A percentile compares a stretch with the other conserved stretches of the same genome.
Evolutionary conservation across 495 filamentous ascomycete genomes (phyloP).

Genomic region (Schizothecium vesticola): DNA sequence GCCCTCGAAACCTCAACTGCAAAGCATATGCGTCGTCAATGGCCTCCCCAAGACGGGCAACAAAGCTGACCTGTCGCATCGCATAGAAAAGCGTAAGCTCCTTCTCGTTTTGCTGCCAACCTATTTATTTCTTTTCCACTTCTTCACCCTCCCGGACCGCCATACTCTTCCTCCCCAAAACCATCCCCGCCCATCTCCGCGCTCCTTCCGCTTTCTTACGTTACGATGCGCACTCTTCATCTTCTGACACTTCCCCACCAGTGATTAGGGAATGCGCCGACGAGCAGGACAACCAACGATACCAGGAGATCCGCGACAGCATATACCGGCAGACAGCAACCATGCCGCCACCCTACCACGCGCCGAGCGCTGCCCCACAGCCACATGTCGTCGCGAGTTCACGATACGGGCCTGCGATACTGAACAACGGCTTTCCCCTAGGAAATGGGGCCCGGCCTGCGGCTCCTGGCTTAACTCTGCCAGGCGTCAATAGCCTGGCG

Average conservation of each 20-base stretch:
- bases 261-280: slow-evolving; percentile 17
- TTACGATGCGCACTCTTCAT: not conserved
- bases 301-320: slow-evolving; percentile 23
- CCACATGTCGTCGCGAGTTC: not conserved
- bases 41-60: slow-evolving; percentile 68
- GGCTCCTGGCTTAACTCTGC: not conserved
- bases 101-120: not conserved
- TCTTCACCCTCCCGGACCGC: not conserved
- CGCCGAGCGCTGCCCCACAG: not conserved
- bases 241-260: slow-evolving; percentile 6
- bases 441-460: not conserved
- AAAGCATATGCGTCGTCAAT: slow-evolving; percentile 64
- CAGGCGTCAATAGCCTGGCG: not conserved
- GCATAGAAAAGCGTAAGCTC: slow-evolving; percentile 63
- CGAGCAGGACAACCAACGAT: slow-evolving; percentile 15
- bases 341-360: slow-evolving; percentile 8
- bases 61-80: slow-evolving; percentile 70
- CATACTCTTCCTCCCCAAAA: not conserved
- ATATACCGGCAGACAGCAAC: slow-evolving; percentile 7
- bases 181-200: not conserved
- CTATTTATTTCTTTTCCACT: slow-evolving; percentile 6
- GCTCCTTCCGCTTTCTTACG: not conserved
- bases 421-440: not conserved
- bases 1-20: slow-evolving; percentile 60
- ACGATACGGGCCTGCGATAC: not conserved